Conservation (phyloP, 441 rosid genomes). For the Mallotus japonicus region DNA sequence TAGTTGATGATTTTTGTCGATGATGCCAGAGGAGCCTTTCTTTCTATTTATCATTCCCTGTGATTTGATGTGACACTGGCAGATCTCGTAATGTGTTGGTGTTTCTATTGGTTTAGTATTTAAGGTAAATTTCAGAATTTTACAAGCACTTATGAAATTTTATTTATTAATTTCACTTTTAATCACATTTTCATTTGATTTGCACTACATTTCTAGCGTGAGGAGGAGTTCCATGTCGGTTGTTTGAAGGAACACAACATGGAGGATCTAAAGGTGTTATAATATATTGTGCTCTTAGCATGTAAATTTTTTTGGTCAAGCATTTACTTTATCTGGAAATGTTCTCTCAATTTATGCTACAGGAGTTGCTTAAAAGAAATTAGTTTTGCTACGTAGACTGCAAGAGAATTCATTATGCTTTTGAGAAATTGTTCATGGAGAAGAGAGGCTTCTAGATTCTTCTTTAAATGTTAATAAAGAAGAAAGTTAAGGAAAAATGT, state of each 20-base stretch:
- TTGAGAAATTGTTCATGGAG: conserved; percentile 56
- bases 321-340: conserved; percentile 10
- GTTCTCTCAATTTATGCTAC: conserved; percentile 30
- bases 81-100: conserved; percentile 66
- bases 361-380: conserved; percentile 80
- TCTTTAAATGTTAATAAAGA: conserved; percentile 47
- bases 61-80: conserved; percentile 61
- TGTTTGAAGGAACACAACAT: conserved; percentile 78
- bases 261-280: conserved; percentile 70
- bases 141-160: conserved; percentile 14
- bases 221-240: conserved; percentile 91
- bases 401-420: conserved; percentile 45
- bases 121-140: conserved; percentile 33
- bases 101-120: conserved; percentile 45
- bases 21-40: conserved; percentile 63
- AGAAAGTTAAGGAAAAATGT: conserved; percentile 40
- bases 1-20: conserved; percentile 65
- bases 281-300: conserved; percentile 6
- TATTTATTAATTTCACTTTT: conserved; percentile 14
- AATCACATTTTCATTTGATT: conserved; percentile 10
- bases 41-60: conserved; percentile 55
- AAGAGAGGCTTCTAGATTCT: conserved; percentile 66
- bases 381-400: conserved; percentile 84
- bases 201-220: conserved; percentile 55
- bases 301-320: neutral